Evolutionary conservation across 2,329 filamentous ascomycete species (phyloP).

Genomic region (Penicillium digitatum): DNA sequence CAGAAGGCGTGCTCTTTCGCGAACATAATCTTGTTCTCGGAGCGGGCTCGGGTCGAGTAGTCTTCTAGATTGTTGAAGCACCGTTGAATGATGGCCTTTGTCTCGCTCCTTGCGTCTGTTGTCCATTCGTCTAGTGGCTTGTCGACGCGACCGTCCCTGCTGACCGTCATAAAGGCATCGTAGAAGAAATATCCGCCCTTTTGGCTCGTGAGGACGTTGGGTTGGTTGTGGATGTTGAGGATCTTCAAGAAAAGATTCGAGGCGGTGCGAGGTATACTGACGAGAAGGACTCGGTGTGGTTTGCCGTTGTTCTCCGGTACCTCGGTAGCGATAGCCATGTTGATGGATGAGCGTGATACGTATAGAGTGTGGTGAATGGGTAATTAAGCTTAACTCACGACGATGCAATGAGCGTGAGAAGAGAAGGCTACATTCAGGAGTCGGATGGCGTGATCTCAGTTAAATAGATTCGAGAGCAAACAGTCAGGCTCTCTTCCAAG

Average conservation of each 20-base stretch:
- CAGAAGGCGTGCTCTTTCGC: slow-evolving; percentile 37
- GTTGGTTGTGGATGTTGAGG: slow-evolving; percentile 13
- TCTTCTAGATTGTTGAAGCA: slow-evolving; percentile 26
- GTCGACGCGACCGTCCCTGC: background rate
- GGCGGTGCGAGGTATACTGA: slow-evolving; percentile 14
- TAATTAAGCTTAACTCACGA: slow-evolving; percentile 4
- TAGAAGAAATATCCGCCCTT: slow-evolving; percentile 16
- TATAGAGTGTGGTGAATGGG: background rate
- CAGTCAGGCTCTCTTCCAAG: background rate
- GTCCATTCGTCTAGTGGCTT: slow-evolving; percentile 27
- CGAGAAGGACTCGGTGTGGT: slow-evolving; percentile 4
- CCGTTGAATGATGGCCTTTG: slow-evolving; percentile 23
- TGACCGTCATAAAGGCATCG: background rate
- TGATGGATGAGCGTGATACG: background rate
- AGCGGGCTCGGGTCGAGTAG: slow-evolving; percentile 17
- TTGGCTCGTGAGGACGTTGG: slow-evolving; percentile 5
- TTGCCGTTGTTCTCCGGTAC: background rate
- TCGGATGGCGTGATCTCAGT: slow-evolving; percentile 1
- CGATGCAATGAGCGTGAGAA: background rate
- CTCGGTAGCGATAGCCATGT: background rate
- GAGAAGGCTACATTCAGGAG: slow-evolving; percentile 1
- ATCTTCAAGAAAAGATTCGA: slow-evolving; percentile 17
- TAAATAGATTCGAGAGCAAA: background rate
- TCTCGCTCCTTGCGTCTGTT: slow-evolving; percentile 18
- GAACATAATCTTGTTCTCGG: slow-evolving; percentile 29